Percentiles rank a stretch among this genome's conserved stretches.
These are phyloP conservation scores for Meyerozyma elateridarum DNA, from an alignment of 1,139 yeast genomes.

Conservation along the genomic window DNA sequence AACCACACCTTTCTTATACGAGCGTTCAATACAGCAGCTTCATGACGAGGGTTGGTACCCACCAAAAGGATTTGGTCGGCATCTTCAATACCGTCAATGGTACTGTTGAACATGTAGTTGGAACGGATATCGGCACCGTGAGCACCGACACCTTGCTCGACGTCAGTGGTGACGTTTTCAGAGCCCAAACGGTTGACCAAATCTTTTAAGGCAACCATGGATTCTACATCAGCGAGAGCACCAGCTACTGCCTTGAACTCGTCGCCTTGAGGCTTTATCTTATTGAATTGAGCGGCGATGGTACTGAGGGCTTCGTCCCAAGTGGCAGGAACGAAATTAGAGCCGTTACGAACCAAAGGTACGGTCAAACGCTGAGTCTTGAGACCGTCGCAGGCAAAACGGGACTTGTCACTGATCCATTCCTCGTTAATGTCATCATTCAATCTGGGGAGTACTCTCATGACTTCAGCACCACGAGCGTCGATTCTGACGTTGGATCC, in stretches of 20 bases:
- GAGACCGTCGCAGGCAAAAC: slow-evolving; percentile 84
- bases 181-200: slow-evolving; percentile 72
- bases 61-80: slow-evolving; percentile 76
- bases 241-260: slow-evolving; percentile 83
- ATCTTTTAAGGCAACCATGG: slow-evolving; percentile 79
- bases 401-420: slow-evolving; percentile 86
- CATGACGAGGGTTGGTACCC: slow-evolving; percentile 87
- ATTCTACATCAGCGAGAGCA: slow-evolving; percentile 77
- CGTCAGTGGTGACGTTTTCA: slow-evolving; percentile 77
- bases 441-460: slow-evolving; percentile 82
- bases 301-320: slow-evolving; percentile 85
- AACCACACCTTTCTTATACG: slow-evolving; percentile 85
- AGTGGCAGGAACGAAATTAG: slow-evolving; percentile 67
- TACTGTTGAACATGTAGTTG: slow-evolving; percentile 75
- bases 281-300: slow-evolving; percentile 59
- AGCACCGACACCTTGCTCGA: slow-evolving; percentile 55
- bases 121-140: slow-evolving; percentile 75
- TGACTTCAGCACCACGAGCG: slow-evolving; percentile 82
- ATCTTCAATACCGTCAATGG: slow-evolving; percentile 75
- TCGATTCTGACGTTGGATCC: slow-evolving; percentile 85
- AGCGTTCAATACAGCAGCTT: slow-evolving; percentile 84
- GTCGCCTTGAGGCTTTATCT: slow-evolving; percentile 57
- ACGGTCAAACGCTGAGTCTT: slow-evolving; percentile 82
- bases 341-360: slow-evolving; percentile 72
- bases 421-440: slow-evolving; percentile 88